Evolutionary conservation across 345 rosid species (phyloP), one percentile per base, ranked within the genome.

Genomic region (Pistacia integerrima): DNA sequence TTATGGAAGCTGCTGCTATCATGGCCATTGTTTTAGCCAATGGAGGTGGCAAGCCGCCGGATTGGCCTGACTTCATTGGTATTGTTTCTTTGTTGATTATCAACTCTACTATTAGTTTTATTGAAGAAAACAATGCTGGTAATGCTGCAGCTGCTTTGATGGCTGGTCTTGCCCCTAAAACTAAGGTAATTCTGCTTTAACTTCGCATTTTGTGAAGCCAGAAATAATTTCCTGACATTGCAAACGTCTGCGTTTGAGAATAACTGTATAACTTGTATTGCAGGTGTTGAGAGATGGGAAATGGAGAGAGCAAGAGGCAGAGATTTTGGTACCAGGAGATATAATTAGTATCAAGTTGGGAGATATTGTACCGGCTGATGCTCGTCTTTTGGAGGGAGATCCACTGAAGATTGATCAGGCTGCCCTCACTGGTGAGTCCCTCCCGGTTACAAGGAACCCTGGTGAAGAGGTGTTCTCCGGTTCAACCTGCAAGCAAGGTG

Each of bases 121-220:
- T 93, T 25, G 99, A 95, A 56, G 99, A 95, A 81, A 93, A 93
- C 83, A 95, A 88, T 30, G 99, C 99, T 0, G 99, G 99, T 18
- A 95, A 95, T 30, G 99, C 99, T 1, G 99, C 99, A 0, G 99
- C 98, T 12, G 94, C 99, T 80, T 78, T 95, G 69, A 95, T 95
- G 99, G 99, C 99, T 0, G 89, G 93, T 78, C 99, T 95, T 46
- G 98, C 99, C 25, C 99, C 93, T 11, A 87, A 95, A 78, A 80
- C 97, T 69, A 93, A 89, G 94, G 97, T 91, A 72, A 5, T 17
- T 17, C 46, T 41, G 46, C 33, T 30, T 30, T 30, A 1, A 30
- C 33, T 30, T 30, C 33, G 33, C 46, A 7, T 41, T 41, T 5
- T 7, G 44, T 41, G 44, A 5, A 41, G 41, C 41, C 41, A 36